Base-by-base conservation (phyloP, 2,329 filamentous ascomycete genomes). In the Diaporthe longicolla region DNA sequence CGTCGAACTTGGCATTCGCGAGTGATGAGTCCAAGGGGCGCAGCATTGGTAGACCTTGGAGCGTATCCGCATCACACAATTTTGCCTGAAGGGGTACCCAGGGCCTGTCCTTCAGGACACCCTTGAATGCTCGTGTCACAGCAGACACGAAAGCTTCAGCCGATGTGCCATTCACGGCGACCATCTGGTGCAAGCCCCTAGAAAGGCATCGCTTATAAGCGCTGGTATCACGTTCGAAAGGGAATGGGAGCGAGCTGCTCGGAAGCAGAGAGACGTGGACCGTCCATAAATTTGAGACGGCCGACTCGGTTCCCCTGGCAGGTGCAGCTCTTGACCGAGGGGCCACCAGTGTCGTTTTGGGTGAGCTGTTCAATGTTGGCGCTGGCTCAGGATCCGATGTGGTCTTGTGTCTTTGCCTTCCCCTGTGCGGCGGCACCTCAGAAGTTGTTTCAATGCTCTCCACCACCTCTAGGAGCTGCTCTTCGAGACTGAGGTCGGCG, bases 181-280 rank as follows among this genome's bases (percentile, higher is more conserved):
- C 83, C 81, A 90, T 87, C 74, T 87, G 88, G 77, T 91, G 89
- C 58, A 91, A 84, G 4, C 89, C 89, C 21, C 89, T 87, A 19
- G 89, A 91, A 6, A 91, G 83, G 58, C 89, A 91, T 57, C 89
- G 85, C 78, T 90, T 90, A 80, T 91, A 91, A 5, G 89, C 89
- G 54, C 85, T 87, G 19, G 89, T 91, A 76, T 91, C 89, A 78
- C 89, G 89, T 80, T 91, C 89, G 78, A 91, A 91, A 0, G 89
- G 89, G 76, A 91, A 90, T 6, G 89, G 87, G 72, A 88, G 86
- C 45, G 85, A 85, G 17, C 83, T 84, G 61, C 85, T 87, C 5
- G 89, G 89, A 50, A 91, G 83, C 17, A 91, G 84, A 3, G 89
- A 91, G 48, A 91, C 84, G 77, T 91, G 89, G 37, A 91, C 87